Percentiles rank a stretch among this genome's conserved stretches.
These are phyloP conservation scores for Apiospora koreana DNA, from an alignment of 2,329 filamentous ascomycete species.

Conservation along the genomic window DNA sequence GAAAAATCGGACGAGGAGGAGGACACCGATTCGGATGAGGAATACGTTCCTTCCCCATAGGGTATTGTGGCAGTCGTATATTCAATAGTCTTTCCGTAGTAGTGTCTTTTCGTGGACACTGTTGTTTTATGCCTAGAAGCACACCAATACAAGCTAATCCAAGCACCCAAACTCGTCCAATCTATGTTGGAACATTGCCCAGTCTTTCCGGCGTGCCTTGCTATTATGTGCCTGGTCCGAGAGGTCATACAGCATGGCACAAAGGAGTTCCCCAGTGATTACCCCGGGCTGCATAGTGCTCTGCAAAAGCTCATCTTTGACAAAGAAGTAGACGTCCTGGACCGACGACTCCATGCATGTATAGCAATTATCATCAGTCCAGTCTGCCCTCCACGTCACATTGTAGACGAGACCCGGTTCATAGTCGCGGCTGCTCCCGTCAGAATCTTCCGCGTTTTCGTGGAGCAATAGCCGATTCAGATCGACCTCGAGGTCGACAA, in stretches of 20 bases:
- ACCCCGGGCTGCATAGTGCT: background rate
- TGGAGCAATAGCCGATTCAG: background rate
- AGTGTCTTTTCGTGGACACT: too few relatives aligned
- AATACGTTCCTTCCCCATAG: too few relatives aligned
- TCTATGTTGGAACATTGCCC: background rate
- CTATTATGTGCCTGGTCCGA: background rate
- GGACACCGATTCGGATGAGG: too few relatives aligned
- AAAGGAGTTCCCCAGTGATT: background rate
- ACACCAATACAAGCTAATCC: too few relatives aligned
- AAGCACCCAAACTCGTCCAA: too few relatives aligned
- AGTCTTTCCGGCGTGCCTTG: background rate
- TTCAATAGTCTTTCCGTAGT: too few relatives aligned
- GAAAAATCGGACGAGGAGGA: too few relatives aligned
- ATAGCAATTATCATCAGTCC: too few relatives aligned
- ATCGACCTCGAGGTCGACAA: background rate
- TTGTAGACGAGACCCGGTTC: background rate
- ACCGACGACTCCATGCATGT: background rate
- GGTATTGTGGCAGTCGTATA: too few relatives aligned
- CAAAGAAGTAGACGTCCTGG: background rate
- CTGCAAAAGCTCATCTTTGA: background rate
- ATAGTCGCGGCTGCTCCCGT: background rate
- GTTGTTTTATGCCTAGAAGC: too few relatives aligned
- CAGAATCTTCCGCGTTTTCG: background rate
- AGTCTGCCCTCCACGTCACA: too few relatives aligned
- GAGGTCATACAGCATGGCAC: background rate